Base-by-base conservation (phyloP, 768 basidiomycete species). In the Leccinum broughii region DNA sequence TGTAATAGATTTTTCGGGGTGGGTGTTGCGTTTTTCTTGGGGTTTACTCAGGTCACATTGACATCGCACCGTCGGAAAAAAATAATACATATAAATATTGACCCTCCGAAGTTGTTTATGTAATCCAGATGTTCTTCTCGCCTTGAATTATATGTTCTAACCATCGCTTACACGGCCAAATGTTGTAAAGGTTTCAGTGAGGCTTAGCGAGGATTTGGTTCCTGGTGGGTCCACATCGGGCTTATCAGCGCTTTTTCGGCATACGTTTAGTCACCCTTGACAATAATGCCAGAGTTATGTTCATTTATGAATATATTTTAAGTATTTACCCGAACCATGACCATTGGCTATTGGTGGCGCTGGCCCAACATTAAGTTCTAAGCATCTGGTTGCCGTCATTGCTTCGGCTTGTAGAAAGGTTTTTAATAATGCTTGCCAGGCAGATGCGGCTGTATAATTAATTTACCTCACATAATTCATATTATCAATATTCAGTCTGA, bases 1-100 rank as follows among this genome's bases (percentile, higher is more conserved):
- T 68, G 64, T 66, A 70, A 71, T 49, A 63, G 68, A 70, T 72
- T 70, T 66, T 66, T 53, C 17, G 59, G 70, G 70, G 55, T 66
- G 70, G 66, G 66, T 66, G 72, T 63, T 26, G 26, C 26, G 26
- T 26, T 26, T 26, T 26, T 26, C 26, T 26, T 26, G 26, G 26
- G 26, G 26, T 26, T 26, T 26, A 26, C 26, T 4, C 26, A 26
- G 26, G 26, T 26, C 26, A 26, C 26, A 26, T 26, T 26, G 26
- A 26, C 26, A 26, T 26, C 26, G 26, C 26, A 26, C 26, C 26
- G 5, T 26, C 26, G 68, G 64, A 68, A 70, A 60, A 61, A 60
- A 63, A 72, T 20, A 20, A 44, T 20, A 71, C 54, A 65, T 63
- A 61, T 61, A 62, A 70, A 71, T 59, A 66, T 65, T 67, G 56